phyloP scores from a whole-genome alignment of 257 asterid genomes.

The Plantago major region DNA sequence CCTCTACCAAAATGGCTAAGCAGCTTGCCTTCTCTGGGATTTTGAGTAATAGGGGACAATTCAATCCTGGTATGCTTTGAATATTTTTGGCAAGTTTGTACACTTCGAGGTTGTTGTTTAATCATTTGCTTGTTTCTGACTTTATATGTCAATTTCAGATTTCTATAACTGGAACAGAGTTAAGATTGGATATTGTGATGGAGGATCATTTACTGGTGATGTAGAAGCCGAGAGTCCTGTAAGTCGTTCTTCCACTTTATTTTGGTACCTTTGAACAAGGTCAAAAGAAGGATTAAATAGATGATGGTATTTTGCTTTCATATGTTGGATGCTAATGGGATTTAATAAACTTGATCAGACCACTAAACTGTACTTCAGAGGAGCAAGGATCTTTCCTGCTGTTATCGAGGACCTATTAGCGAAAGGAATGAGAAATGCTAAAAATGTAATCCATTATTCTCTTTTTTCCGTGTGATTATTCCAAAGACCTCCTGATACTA shows the following conservation, averaged over 20 bases:
- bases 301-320: neutral
- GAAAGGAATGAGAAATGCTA: slow-evolving; percentile 49
- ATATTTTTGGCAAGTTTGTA: neutral
- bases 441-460: slow-evolving; percentile 25
- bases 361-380: slow-evolving; percentile 47
- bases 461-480: neutral
- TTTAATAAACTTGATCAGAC: slow-evolving; percentile 24
- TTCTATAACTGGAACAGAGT: slow-evolving; percentile 55
- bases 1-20: slow-evolving; percentile 66
- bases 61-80: slow-evolving; percentile 68
- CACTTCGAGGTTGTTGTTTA: neutral
- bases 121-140: neutral
- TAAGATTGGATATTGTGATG: slow-evolving; percentile 49
- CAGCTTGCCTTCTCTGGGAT: slow-evolving; percentile 70
- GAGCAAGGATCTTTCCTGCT: slow-evolving; percentile 45
- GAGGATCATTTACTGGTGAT: slow-evolving; percentile 53
- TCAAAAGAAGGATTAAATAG: no score
- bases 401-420: slow-evolving; percentile 40
- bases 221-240: slow-evolving; percentile 52
- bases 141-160: slow-evolving; percentile 24
- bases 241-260: slow-evolving; percentile 7
- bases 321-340: neutral
- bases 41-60: slow-evolving; percentile 54
- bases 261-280: no score
- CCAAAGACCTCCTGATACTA: neutral